These are phyloP conservation scores for Sanghuangporus sanghuang DNA, from an alignment of 1,284 basidiomycete genomes.

Conservation along the genomic window DNA sequence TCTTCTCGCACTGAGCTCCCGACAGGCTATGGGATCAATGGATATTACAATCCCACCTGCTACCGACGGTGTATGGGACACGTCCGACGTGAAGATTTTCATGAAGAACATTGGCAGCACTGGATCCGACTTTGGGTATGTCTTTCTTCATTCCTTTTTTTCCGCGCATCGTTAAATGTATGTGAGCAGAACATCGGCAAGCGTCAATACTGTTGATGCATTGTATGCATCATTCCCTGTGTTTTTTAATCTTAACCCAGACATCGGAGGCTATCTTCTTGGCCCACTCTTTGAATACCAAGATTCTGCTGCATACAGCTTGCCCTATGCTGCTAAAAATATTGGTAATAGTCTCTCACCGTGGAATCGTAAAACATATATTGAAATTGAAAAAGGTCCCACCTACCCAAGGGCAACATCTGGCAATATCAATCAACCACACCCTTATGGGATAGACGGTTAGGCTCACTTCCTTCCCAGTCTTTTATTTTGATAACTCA, in stretches of 20 bases:
- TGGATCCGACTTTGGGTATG: not conserved
- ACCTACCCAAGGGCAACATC: not conserved
- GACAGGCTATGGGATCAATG: constrained; percentile 36
- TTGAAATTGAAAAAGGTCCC: not conserved
- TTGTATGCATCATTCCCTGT: constrained; percentile 44
- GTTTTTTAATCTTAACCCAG: constrained; percentile 41
- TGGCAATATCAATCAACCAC: not conserved
- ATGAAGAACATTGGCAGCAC: constrained; percentile 17
- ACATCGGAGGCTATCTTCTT: constrained; percentile 35
- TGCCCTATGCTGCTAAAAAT: constrained; percentile 36
- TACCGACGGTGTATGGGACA: constrained; percentile 24
- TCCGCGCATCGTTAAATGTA: not conserved
- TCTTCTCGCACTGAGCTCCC: constrained; percentile 33
- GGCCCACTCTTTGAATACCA: constrained; percentile 43
- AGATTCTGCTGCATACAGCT: constrained; percentile 23
- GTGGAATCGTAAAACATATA: not conserved
- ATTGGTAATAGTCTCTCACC: constrained; percentile 27
- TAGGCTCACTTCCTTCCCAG: not conserved
- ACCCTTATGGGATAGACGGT: not conserved
- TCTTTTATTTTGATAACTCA: not conserved
- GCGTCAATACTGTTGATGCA: constrained; percentile 43
- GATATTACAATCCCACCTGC: constrained; percentile 33
- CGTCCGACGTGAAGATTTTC: constrained; percentile 20
- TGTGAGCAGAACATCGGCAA: constrained; percentile 7
- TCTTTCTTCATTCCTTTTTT: not conserved